Evolutionary conservation across 495 filamentous ascomycete species (phyloP).

Genomic region (Sporormia fimetaria): DNA sequence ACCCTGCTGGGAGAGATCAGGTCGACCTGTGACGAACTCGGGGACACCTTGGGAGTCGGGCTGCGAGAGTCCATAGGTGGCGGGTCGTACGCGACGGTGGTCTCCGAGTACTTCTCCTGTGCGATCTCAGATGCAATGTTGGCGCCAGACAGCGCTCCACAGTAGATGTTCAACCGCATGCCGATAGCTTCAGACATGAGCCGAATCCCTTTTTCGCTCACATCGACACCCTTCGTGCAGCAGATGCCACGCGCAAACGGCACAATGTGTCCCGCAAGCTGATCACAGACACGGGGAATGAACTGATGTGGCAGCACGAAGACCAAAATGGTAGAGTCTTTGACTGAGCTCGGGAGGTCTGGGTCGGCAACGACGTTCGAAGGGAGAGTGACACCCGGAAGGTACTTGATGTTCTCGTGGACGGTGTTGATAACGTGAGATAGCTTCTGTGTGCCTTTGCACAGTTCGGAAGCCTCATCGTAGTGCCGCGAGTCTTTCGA

Average conservation of each 20-base stretch:
- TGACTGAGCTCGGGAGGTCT: constrained; percentile 68
- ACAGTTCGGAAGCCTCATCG: constrained; percentile 40
- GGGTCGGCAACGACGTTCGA: constrained; percentile 82
- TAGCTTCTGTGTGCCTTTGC: constrained; percentile 64
- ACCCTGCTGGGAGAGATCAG: constrained; percentile 56
- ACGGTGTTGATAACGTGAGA: constrained; percentile 79
- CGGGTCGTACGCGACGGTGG: constrained; percentile 91
- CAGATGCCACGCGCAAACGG: constrained; percentile 90
- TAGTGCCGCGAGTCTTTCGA: constrained; percentile 42
- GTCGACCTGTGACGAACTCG: constrained; percentile 43
- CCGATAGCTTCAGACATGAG: constrained; percentile 96
- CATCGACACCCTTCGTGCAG: constrained; percentile 96
- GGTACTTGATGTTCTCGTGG: constrained; percentile 98
- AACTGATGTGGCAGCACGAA: constrained; percentile 99
- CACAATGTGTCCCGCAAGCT: constrained; percentile 76
- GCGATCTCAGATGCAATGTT: constrained; percentile 97
- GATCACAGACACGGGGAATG: constrained; percentile 73
- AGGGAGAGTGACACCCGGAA: constrained; percentile 74
- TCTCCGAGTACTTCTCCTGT: constrained; percentile 89
- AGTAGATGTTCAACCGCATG: constrained; percentile 83
- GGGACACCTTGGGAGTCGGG: constrained; percentile 53
- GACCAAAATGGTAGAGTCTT: constrained; percentile 73
- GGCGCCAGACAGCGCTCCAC: constrained; percentile 87
- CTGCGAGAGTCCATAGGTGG: constrained; percentile 68
- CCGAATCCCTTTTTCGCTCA: constrained; percentile 65